Conservation (phyloP, 257 asterid genomes). For the Solanum chiquidenum region DNA sequence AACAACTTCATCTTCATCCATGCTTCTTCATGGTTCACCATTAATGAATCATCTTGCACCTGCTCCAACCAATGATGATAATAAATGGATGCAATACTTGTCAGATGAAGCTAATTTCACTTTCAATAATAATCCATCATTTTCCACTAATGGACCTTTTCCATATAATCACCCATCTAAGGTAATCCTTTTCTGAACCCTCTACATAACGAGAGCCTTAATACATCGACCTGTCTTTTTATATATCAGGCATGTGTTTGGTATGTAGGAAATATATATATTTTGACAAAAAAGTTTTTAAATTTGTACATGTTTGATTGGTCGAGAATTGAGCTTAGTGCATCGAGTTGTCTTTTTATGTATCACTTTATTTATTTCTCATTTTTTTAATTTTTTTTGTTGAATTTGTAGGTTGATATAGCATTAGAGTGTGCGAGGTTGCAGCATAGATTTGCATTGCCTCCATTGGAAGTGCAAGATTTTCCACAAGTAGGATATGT, state of each 20-base stretch:
- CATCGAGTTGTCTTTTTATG: neutral
- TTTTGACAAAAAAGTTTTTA: neutral
- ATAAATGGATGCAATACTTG: constrained; percentile 67
- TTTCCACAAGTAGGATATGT: constrained; percentile 28
- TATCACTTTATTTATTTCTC: neutral
- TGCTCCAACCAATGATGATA: constrained; percentile 18
- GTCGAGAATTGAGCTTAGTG: neutral
- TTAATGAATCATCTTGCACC: constrained; percentile 3
- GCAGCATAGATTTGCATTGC: constrained; percentile 62
- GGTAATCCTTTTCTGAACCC: constrained; percentile 23
- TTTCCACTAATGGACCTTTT: constrained; percentile 19
- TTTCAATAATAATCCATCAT: constrained; percentile 29
- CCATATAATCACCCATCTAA: constrained; percentile 59
- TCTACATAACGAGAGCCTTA: neutral
- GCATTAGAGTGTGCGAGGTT: constrained; percentile 87
- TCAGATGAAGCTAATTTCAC: constrained; percentile 59
- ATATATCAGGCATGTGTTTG: neutral
- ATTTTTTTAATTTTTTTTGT: neutral
- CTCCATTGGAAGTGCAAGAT: constrained; percentile 70
- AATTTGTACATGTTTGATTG: neutral
- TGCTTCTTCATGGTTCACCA: constrained; percentile 22
- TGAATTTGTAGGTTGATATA: constrained; percentile 51
- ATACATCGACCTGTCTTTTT: neutral
- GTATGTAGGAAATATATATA: neutral
- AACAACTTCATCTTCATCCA: constrained; percentile 32